Evolutionary conservation across 441 rosid species (phyloP), one percentile per base, ranked within the genome.

Genomic region (Euphorbia schlechtendalii): DNA sequence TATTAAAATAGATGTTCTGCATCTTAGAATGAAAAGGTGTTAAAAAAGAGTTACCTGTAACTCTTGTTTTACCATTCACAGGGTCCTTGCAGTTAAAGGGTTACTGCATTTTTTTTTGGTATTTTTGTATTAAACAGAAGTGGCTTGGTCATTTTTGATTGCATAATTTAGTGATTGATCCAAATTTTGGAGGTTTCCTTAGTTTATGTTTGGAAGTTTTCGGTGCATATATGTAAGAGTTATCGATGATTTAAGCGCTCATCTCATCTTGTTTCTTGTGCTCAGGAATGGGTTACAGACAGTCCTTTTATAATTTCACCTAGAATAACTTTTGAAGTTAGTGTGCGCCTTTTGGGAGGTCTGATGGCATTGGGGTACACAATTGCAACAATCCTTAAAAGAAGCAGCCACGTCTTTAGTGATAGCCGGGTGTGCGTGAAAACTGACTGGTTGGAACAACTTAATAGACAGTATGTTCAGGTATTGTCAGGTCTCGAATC

Each of bases 241-340:
- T n/a, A n/a, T n/a, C n/a, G n/a, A n/a, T n/a, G n/a, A n/a, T 70
- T 57, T 20, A 11, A 67, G 51, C 73, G 74, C 49, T 74, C 51
- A 71, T 45, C 34, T 38, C 15, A 18, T 59, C 65, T 28, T 71
- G 25, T 61, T 64, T 64, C 43, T 61, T 77, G 57, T 59, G 84
- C 63, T 80, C 90, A 94, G 97, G 99, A 91, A 71, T 94, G 98
- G 98, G 96, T 91, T 72, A 91, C 95, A 51, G 99, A 94, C 76
- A 82, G 79, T 85, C 96, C 96, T n/a, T 94, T 94, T 79, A 86
- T 94, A 63, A 94, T 94, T 74, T 94, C 99, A 61, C 99, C 99
- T 10, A 84, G 99, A 76, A 94, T 94, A 80, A 91, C 96, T 63
- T 91, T 94, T 69, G 96, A 90, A 83, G 99, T 94, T 63, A 90